A percentile compares a stretch with the other conserved stretches of the same genome.
These are phyloP conservation scores for Nothophaeocryptopus gaeumannii DNA, from an alignment of 2,329 filamentous ascomycete species.

Conservation along the genomic window DNA sequence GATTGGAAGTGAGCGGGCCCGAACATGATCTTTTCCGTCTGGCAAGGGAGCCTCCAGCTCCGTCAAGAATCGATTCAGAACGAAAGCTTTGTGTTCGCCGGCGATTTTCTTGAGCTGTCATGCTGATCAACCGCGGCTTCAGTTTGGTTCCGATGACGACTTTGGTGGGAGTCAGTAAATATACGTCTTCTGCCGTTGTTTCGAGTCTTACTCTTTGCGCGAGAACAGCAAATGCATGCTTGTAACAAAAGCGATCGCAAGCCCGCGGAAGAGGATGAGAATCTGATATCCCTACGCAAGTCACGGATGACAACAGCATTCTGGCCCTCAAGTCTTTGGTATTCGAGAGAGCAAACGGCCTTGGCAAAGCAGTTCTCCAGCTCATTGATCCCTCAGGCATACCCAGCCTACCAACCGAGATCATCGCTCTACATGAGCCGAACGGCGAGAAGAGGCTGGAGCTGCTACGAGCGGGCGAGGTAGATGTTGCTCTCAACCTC, in stretches of 20 bases:
- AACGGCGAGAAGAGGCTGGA: constrained; percentile 7
- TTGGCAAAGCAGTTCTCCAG: constrained; percentile 8
- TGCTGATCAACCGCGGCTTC: too few species aligned
- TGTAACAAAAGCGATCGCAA: constrained; percentile 9
- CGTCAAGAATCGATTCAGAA: too few species aligned
- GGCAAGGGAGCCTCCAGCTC: too few species aligned
- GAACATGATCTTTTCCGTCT: too few species aligned
- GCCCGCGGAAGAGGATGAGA: constrained; percentile 13
- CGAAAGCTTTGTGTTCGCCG: too few species aligned
- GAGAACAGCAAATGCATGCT: background rate
- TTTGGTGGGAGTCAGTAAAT: too few species aligned
- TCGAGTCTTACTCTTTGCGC: background rate
- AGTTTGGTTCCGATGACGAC: too few species aligned
- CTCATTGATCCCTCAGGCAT: background rate
- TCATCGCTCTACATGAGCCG: constrained; percentile 12
- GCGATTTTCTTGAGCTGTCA: too few species aligned
- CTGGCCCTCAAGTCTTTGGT: constrained; percentile 11
- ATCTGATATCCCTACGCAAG: constrained; percentile 17
- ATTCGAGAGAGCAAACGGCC: constrained; percentile 8
- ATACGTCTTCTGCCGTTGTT: too few species aligned
- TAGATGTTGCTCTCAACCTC: constrained; percentile 12
- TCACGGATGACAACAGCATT: constrained; percentile 15
- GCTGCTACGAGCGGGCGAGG: constrained; percentile 1
- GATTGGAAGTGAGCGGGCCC: too few species aligned
- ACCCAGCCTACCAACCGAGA: background rate